Conservation (phyloP, 139 green algal genomes). For the Coccomyxa sp. region DNA sequence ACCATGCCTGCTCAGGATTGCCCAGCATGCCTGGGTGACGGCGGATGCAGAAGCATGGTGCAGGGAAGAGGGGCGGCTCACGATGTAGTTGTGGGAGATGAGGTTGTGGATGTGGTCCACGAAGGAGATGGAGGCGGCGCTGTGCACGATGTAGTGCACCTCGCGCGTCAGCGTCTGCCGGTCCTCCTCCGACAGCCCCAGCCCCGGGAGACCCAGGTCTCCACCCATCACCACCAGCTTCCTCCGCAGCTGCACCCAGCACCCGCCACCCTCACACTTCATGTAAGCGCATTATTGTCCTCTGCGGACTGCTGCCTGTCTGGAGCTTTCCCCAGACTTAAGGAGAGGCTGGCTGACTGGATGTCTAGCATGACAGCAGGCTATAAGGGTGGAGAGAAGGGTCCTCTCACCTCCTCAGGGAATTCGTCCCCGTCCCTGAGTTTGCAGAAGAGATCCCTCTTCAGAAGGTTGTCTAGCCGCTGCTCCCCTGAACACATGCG, state of each 20-base stretch:
- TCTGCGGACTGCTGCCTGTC: too few relatives aligned
- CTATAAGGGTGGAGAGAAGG: not conserved
- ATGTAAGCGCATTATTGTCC: too few relatives aligned
- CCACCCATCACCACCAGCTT: constrained; percentile 4
- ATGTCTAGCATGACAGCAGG: too few relatives aligned
- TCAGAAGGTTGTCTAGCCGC: not conserved
- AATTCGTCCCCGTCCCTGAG: not conserved
- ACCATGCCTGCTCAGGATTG: too few relatives aligned
- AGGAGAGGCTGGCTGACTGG: too few relatives aligned
- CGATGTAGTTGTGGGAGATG: constrained; percentile 12
- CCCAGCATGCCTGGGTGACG: too few relatives aligned
- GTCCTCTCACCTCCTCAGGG: not conserved
- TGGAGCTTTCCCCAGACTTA: too few relatives aligned
- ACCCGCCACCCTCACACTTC: too few relatives aligned
- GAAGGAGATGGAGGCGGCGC: constrained; percentile 11
- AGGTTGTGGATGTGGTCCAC: constrained; percentile 4
- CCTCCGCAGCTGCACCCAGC: not conserved
- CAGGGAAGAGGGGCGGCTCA: not conserved
- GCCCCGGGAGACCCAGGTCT: not conserved
- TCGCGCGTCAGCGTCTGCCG: not conserved
- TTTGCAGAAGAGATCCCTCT: not conserved
- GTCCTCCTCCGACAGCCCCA: not conserved
- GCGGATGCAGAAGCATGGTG: too few relatives aligned
- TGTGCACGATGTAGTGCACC: constrained; percentile 5
- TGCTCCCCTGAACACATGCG: not conserved